phyloP scores from a whole-genome alignment of 73 alveolate species.

The Paramecium tetraurelia region DNA sequence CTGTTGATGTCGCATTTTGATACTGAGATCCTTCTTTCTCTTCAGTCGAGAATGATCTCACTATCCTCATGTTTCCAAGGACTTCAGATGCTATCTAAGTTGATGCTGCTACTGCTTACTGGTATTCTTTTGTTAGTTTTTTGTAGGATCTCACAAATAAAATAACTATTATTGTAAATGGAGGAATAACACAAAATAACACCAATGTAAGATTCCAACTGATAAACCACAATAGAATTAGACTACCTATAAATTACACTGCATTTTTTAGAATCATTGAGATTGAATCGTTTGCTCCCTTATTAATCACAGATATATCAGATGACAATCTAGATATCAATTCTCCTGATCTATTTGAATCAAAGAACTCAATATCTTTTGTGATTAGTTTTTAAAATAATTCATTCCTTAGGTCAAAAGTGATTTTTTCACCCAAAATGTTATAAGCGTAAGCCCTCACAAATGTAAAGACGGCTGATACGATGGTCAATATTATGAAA shows the following conservation, averaged over 20 bases:
- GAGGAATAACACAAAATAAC: constrained; percentile 49
- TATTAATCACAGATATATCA: constrained; percentile 44
- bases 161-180: constrained; percentile 30
- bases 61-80: constrained; percentile 53
- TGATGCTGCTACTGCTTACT: constrained; percentile 14
- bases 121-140: constrained; percentile 26
- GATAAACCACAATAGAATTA: constrained; percentile 35
- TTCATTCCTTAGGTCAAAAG: constrained; percentile 40
- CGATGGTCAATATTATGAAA: neutral
- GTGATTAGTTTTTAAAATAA: constrained; percentile 21
- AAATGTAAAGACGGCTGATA: constrained; percentile 17
- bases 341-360: constrained; percentile 47
- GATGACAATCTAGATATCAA: constrained; percentile 43
- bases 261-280: constrained; percentile 53
- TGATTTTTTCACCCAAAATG: constrained; percentile 45
- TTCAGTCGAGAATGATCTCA: constrained; percentile 46
- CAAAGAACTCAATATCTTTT: constrained; percentile 54
- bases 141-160: constrained; percentile 35
- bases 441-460: constrained; percentile 53
- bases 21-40: neutral
- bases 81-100: constrained; percentile 55
- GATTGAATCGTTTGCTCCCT: constrained; percentile 55
- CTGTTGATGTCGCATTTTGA: neutral
- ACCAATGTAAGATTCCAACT: constrained; percentile 42
- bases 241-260: constrained; percentile 41